Evolutionary conservation across 768 basidiomycete genomes (phyloP), one percentile per base, ranked within the genome.

Genomic region (Dacryopinax primogenitus): DNA sequence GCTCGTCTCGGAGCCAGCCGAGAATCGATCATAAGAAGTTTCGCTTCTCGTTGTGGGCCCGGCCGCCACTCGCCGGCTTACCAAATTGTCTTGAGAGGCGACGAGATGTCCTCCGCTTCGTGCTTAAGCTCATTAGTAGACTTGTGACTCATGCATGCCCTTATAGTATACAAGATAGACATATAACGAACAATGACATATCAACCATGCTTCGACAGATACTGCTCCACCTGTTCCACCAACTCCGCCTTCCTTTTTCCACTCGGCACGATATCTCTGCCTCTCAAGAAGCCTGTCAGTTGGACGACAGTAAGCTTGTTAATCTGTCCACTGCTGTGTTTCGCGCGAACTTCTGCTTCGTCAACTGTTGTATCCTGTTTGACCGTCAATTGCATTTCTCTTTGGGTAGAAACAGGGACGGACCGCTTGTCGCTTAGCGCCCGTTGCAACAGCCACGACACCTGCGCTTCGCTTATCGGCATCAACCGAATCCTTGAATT

Each of bases 281-380:
- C 78, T 73, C 82, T 87, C 67, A 88, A 77, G 73, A 90, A 88
- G n/a, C 87, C 88, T 82, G 87, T 90, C 61, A 92, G 78, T 70
- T 89, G 86, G 74, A 87, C 86, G 67, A 89, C 85, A 18, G 83
- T 84, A 63, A 90, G 90, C 80, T 92, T 95, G 63, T 67, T 76
- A 44, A 92, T 76, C 18, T 74, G 77, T 3, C 84, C 88, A 15
- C 74, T 75, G 15, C 84, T 81, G 70, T 83, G 85, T 71, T 79
- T 82, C 68, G 82, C 84, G 65, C 85, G 82, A 61, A 94, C 79
- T 74, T 92, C 90, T 41, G 81, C 82, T 71, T 92, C 86, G 69
- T 85, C 83, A 18, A 87, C 79, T 63, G 78, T 80, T 30, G 81
- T 74, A 33, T 89, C 85, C 84, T 88, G 70, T 3, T 18, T 51